phyloP scores from a whole-genome alignment of 495 filamentous ascomycete species.

The Apiosordaria backusii region DNA sequence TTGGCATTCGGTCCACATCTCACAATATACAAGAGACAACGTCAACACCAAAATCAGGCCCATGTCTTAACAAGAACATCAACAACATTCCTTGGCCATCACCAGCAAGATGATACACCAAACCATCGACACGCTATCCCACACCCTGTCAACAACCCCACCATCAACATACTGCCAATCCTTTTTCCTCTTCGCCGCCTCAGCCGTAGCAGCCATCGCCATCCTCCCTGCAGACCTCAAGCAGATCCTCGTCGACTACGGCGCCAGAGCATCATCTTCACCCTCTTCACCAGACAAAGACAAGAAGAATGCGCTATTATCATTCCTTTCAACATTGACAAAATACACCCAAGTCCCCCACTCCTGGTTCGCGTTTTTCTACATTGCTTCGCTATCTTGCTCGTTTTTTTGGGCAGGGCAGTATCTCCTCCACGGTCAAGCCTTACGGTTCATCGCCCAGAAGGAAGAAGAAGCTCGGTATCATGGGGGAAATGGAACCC shows the following conservation, averaged over 20 bases:
- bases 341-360: conserved; percentile 66
- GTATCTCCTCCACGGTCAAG: conserved; percentile 53
- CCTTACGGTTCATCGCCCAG: conserved; percentile 43
- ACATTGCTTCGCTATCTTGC: conserved; percentile 64
- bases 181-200: conserved; percentile 44
- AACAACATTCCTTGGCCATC: background rate
- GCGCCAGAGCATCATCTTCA: conserved; percentile 35
- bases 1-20: background rate
- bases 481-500: background rate
- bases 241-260: conserved; percentile 46
- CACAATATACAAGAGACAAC: too few species aligned
- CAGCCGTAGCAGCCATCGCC: conserved; percentile 36
- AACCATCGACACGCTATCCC: background rate
- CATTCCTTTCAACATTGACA: conserved; percentile 29
- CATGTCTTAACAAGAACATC: background rate
- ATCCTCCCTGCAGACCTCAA: conserved; percentile 39
- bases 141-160: background rate
- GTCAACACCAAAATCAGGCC: background rate
- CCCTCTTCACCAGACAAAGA: background rate
- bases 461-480: conserved; percentile 29
- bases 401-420: conserved; percentile 76
- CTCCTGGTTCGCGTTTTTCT: conserved; percentile 84
- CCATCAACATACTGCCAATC: conserved; percentile 41
- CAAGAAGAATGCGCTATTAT: conserved; percentile 22
- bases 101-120: background rate